These are phyloP conservation scores for Truncatella angustata DNA, from an alignment of 2,329 filamentous ascomycete species.

Conservation along the genomic window DNA sequence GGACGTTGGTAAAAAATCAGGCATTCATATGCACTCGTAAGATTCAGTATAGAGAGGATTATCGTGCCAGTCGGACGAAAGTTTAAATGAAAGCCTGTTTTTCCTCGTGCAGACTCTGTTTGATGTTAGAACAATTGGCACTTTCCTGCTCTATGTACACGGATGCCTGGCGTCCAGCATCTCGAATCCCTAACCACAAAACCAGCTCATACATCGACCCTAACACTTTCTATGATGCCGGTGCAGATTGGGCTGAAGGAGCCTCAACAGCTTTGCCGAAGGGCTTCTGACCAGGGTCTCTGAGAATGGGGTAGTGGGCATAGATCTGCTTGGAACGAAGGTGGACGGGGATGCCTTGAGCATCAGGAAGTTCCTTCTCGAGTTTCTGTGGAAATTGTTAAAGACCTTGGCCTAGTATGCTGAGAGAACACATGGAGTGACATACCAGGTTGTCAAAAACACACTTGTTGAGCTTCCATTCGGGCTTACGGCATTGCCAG, in stretches of 20 bases:
- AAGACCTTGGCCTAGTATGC: background rate
- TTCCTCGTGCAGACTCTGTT: too few relatives aligned
- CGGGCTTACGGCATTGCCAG: conserved; percentile 87
- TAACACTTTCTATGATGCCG: background rate
- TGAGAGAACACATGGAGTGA: conserved; percentile 16
- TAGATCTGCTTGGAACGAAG: conserved; percentile 65
- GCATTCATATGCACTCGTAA: too few relatives aligned
- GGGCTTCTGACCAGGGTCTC: conserved; percentile 29
- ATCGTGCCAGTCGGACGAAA: too few relatives aligned
- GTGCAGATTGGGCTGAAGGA: conserved; percentile 24
- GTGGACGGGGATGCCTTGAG: conserved; percentile 72
- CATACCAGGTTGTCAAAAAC: conserved; percentile 93
- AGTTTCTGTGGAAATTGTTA: conserved; percentile 56
- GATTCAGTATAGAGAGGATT: too few relatives aligned
- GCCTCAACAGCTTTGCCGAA: conserved; percentile 28
- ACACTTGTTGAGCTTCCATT: conserved; percentile 91
- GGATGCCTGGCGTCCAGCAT: background rate
- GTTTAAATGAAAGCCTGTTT: too few relatives aligned
- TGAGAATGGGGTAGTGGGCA: conserved; percentile 47
- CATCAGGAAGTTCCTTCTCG: conserved; percentile 76
- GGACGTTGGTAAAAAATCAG: too few relatives aligned
- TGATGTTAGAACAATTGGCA: background rate
- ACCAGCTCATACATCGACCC: background rate
- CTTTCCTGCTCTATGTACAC: background rate
- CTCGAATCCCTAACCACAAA: background rate